A percentile compares a stretch with the other conserved stretches of the same genome.
phyloP scores from a whole-genome alignment of 305 asterid species.

The Rubia balearica region DNA sequence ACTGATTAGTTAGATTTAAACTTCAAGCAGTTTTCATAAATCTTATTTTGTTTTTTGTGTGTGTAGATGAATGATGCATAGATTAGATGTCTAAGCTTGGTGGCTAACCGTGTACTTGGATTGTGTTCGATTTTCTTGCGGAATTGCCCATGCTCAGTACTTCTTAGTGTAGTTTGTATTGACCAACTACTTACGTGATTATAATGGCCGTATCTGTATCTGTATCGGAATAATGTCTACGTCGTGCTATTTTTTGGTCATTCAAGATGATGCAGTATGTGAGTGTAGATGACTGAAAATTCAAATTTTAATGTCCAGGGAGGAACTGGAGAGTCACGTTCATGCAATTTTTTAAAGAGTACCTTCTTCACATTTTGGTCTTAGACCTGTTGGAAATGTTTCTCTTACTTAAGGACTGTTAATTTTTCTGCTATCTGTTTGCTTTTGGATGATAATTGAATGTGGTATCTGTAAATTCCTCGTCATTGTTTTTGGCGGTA shows the following conservation, averaged over 20 bases:
- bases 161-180: background rate
- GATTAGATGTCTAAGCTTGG: background rate
- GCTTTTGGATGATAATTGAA: background rate
- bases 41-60: background rate
- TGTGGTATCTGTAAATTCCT: background rate
- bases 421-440: background rate
- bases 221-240: background rate
- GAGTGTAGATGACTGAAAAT: background rate
- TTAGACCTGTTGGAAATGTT: background rate
- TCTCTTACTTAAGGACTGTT: background rate
- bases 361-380: background rate
- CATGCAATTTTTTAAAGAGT: background rate
- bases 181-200: background rate
- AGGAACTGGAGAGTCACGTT: background rate
- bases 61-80: background rate
- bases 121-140: background rate
- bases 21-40: too few species aligned
- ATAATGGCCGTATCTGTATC: background rate
- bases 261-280: background rate
- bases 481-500: background rate
- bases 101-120: background rate
- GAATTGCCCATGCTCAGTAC: background rate
- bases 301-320: background rate
- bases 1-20: too few species aligned
- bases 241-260: background rate